Conservation (phyloP, 1,284 basidiomycete genomes). For the Lentinula novae-zelandiae region DNA sequence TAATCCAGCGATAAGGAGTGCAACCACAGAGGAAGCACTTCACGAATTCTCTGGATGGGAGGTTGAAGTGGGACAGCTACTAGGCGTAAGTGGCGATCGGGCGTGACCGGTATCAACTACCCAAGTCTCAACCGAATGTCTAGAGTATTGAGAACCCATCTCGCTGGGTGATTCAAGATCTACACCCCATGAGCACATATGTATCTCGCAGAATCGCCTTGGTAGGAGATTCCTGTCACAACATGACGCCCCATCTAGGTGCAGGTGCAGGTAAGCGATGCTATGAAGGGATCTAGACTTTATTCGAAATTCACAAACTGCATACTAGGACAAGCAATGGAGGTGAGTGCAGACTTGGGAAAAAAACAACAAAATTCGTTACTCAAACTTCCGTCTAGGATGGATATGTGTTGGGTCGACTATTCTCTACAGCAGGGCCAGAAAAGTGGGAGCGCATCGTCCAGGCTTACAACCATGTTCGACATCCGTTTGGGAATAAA, state of each 20-base stretch:
- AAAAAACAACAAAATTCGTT: not conserved
- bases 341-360: conserved; percentile 19
- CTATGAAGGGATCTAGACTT: not conserved
- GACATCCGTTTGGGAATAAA: conserved; percentile 19
- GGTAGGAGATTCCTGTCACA: conserved; percentile 31
- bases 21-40: conserved; percentile 15
- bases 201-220: conserved; percentile 26
- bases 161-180: conserved; percentile 18
- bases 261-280: conserved; percentile 17
- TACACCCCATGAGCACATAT: conserved; percentile 27
- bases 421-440: not conserved
- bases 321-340: conserved; percentile 27
- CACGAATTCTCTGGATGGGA: conserved; percentile 8
- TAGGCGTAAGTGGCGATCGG: not conserved
- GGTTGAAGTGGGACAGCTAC: conserved; percentile 1
- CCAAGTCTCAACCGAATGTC: not conserved
- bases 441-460: conserved; percentile 11
- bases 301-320: not conserved
- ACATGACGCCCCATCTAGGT: conserved; percentile 25
- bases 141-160: conserved; percentile 12
- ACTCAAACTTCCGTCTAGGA: conserved; percentile 8
- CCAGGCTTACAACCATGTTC: conserved; percentile 18
- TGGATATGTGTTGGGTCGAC: conserved; percentile 19
- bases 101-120: too few relatives aligned
- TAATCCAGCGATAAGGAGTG: conserved; percentile 32